Conservation (phyloP, 2,329 filamentous ascomycete genomes). For the Diaporthe australafricana region DNA sequence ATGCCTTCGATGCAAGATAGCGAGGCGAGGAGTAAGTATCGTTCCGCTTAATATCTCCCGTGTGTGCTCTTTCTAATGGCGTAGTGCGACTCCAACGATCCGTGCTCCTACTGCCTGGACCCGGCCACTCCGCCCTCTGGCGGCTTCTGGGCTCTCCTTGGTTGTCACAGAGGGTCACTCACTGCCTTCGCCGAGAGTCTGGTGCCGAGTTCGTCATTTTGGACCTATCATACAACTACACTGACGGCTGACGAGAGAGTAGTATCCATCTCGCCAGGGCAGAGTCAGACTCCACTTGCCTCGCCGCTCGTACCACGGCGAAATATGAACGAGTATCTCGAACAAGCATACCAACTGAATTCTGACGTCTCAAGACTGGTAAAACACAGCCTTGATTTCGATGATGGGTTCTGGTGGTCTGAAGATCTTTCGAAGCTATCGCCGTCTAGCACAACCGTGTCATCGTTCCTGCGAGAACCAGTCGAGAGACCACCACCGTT, state of each 20-base stretch:
- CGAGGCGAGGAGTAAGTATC: conserved; percentile 57
- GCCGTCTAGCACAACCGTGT: conserved; percentile 51
- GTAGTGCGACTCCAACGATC: conserved; percentile 65
- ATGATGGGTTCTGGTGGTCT: conserved; percentile 70
- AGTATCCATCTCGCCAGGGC: conserved; percentile 61
- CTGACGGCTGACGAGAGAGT: conserved; percentile 26
- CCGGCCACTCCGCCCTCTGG: conserved; percentile 50
- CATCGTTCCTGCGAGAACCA: conserved; percentile 53
- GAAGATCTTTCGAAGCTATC: conserved; percentile 59
- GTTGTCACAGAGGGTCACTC: conserved; percentile 63
- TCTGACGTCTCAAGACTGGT: conserved; percentile 55
- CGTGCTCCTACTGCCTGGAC: conserved; percentile 60
- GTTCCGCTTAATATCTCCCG: conserved; percentile 38
- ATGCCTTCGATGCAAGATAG: conserved; percentile 64
- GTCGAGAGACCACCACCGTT: conserved; percentile 59
- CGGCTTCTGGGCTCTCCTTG: conserved; percentile 61
- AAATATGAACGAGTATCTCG: conserved; percentile 64
- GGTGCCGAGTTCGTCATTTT: conserved; percentile 57
- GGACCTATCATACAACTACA: neutral
- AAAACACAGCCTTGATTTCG: conserved; percentile 61
- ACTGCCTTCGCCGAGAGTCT: conserved; percentile 60
- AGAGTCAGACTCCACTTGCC: conserved; percentile 61
- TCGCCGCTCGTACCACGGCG: conserved; percentile 62
- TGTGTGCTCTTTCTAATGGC: conserved; percentile 22
- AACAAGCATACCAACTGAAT: conserved; percentile 57